Evolutionary conservation across 495 filamentous ascomycete genomes (phyloP), one percentile per base, ranked within the genome.

Genomic region (Cryomyces antarcticus): DNA sequence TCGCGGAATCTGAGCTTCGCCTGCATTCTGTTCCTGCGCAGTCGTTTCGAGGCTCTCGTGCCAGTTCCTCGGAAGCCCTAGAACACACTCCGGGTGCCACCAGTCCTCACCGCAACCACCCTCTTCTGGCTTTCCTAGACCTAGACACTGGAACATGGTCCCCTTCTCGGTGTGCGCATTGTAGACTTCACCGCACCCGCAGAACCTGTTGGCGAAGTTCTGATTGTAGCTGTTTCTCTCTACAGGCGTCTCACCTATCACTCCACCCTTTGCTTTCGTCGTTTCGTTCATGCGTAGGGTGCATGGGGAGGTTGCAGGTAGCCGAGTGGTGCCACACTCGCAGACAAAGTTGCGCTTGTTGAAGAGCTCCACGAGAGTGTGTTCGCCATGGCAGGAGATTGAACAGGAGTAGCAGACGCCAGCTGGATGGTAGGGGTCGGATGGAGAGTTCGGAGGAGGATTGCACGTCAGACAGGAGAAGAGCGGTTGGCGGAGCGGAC

Each of bases 101-200:
- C 92, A 99, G 58, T 99, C 92, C 63, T 99, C 92, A 4, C 89
- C 87, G 61, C 92, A 99, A 4, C 85, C 86, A 6, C 83, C 84
- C 4, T 78, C 76, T 49, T 79, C 79, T 31, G 71, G 71, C 0
- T 74, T 77, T 0, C 84, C 86, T 4, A 99, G 68, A 0, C 86
- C 85, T 2, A 96, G 57, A 57, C 92, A 99, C 61, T 99, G 92
- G 56, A 88, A 96, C 92, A 99, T 99, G n/a, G 85, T 95, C 2
- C 89, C 89, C 50, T 84, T 87, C 58, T 99, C 84, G 54, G 77
- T 64, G 35, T 84, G 64, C 0, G 85, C 72, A 52, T 92, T 76
- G 53, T 99, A 99, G 41, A 84, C 69, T 52, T 84, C 74, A 28
- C 69, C 73, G 53, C 92, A 99, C 9, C 80, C 82, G 57, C 92